These are phyloP conservation scores for Verticillium isaacii DNA, from an alignment of 2,329 filamentous ascomycete species.

Conservation along the genomic window DNA sequence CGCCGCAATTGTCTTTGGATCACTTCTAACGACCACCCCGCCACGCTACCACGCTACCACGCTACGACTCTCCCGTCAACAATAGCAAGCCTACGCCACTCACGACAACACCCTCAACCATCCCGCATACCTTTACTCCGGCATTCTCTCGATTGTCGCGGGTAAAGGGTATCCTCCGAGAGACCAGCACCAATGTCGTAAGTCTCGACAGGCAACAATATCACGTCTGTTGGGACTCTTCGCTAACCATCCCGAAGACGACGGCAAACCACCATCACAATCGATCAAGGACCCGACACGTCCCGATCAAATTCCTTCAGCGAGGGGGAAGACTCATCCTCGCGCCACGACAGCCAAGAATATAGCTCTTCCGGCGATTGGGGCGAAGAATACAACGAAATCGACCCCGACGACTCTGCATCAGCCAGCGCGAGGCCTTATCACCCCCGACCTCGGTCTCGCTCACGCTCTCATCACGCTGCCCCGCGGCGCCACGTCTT, in stretches of 20 bases:
- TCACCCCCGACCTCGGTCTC: conserved; percentile 10
- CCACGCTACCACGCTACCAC: background rate
- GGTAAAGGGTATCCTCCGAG: conserved; percentile 34
- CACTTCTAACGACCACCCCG: background rate
- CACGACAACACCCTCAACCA: background rate
- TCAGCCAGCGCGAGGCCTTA: conserved; percentile 35
- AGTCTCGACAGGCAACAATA: conserved; percentile 11
- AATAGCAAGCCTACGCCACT: background rate
- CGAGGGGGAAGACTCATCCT: conserved; percentile 34
- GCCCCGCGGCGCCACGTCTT: conserved; percentile 15
- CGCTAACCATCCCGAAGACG: background rate
- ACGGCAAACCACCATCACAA: conserved; percentile 1
- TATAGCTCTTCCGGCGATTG: conserved; percentile 25
- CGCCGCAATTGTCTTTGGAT: background rate
- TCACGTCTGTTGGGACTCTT: background rate
- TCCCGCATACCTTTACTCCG: conserved; percentile 6
- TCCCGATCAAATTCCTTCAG: conserved; percentile 29
- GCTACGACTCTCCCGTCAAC: background rate
- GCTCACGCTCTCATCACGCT: conserved; percentile 22
- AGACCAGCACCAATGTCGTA: conserved; percentile 30
- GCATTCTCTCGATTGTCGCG: conserved; percentile 33
- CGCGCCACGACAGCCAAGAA: conserved; percentile 22
- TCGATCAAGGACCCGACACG: conserved; percentile 12
- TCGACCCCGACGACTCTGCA: conserved; percentile 56
- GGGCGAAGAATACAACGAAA: conserved; percentile 35